Percentiles rank a stretch among this genome's conserved stretches.
Evolutionary conservation across 352 stramenopile species (phyloP).

Genomic region (Pythium brachiatum): DNA sequence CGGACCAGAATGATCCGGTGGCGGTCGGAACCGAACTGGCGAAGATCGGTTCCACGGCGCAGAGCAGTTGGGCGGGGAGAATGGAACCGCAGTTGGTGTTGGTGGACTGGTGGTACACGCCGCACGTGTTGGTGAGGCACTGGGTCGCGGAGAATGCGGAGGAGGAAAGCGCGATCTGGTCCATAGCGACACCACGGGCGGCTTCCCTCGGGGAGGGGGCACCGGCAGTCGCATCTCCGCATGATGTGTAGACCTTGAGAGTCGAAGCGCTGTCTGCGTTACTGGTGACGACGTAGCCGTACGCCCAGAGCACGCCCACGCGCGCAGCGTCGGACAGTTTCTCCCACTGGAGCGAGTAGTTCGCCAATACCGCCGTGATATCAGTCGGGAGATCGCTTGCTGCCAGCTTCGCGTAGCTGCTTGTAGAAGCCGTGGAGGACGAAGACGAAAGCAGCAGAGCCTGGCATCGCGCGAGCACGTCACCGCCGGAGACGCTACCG

Average conservation of each 20-base stretch:
- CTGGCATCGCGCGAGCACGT: conserved; percentile 19
- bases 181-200: conserved; percentile 24
- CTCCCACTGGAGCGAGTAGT: conserved; percentile 22
- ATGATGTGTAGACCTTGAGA: conserved; percentile 43
- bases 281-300: conserved; percentile 44
- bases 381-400: conserved; percentile 14
- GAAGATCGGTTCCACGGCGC: conserved; percentile 28
- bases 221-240: conserved; percentile 14
- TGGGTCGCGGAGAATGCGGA: conserved; percentile 21
- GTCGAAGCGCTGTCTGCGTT: conserved; percentile 18
- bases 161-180: conserved; percentile 29
- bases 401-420: not conserved
- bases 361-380: not conserved
- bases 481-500: not conserved
- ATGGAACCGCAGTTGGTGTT: conserved; percentile 31
- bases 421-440: not conserved
- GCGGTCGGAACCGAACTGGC: conserved; percentile 3
- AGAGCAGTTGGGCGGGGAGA: conserved; percentile 28
- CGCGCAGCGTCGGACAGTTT: conserved; percentile 38
- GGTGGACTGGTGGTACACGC: conserved; percentile 32
- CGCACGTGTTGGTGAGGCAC: conserved; percentile 22
- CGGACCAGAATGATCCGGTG: conserved; percentile 36
- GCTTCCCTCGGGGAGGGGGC: not conserved
- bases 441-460: not conserved
- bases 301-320: conserved; percentile 42